These are phyloP conservation scores for Benincasa hispida DNA, from an alignment of 306 rosid species.

Conservation along the genomic window DNA sequence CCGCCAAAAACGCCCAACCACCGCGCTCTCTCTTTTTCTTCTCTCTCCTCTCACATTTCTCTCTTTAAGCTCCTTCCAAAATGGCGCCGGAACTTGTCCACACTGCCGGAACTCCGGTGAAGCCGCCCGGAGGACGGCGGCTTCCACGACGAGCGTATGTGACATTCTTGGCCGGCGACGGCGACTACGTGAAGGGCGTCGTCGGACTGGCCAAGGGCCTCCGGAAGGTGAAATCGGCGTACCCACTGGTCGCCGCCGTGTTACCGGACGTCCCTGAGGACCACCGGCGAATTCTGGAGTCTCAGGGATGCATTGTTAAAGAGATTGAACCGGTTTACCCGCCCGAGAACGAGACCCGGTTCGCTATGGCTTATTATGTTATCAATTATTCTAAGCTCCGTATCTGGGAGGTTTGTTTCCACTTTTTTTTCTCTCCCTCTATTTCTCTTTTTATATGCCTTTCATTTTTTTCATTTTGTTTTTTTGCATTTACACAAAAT, in stretches of 20 bases:
- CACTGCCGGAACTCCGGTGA: not conserved
- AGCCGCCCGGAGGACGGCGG: not conserved
- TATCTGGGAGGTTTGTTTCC: slow-evolving; percentile 1
- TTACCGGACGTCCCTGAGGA: not conserved
- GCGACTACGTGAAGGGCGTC: slow-evolving; percentile 68
- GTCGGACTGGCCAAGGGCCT: slow-evolving; percentile 81
- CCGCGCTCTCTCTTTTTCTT: not conserved
- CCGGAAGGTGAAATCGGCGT: slow-evolving; percentile 30
- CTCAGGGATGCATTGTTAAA: not conserved
- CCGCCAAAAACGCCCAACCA: not conserved
- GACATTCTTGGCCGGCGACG: slow-evolving; percentile 74
- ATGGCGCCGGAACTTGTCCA: not conserved
- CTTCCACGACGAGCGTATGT: slow-evolving; percentile 19
- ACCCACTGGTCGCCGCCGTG: not conserved
- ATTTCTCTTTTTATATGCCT: too few species aligned
- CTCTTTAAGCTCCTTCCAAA: not conserved
- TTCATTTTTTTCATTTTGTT: too few species aligned
- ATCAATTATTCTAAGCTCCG: slow-evolving; percentile 9
- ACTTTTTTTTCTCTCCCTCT: not conserved
- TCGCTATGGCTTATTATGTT: slow-evolving; percentile 4
- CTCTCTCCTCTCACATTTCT: not conserved
- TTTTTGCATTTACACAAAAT: too few species aligned
- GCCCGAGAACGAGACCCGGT: not conserved
- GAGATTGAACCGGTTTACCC: slow-evolving; percentile 5
- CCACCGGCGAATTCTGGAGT: not conserved